Evolutionary conservation across 345 rosid genomes (phyloP).

Genomic region (Hibiscus tridactylites): DNA sequence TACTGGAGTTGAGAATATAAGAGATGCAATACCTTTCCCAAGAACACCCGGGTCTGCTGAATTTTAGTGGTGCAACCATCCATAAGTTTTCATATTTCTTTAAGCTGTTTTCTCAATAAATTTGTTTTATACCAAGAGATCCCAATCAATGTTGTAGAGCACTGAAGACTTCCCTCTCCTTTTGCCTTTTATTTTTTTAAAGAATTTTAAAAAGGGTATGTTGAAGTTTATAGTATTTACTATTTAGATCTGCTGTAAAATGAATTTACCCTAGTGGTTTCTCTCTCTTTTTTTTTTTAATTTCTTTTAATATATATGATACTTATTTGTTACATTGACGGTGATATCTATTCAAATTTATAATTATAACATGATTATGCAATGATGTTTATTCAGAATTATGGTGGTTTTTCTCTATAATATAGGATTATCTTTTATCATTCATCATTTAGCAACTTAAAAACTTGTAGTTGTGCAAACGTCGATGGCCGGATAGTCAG

Average conservation of each 20-base stretch:
- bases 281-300: not conserved
- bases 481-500: too few species aligned
- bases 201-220: not conserved
- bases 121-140: not conserved
- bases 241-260: not conserved
- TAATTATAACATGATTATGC: too few species aligned
- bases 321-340: too few species aligned
- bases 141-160: not conserved
- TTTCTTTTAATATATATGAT: too few species aligned
- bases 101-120: not conserved
- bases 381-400: too few species aligned
- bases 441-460: too few species aligned
- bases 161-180: not conserved
- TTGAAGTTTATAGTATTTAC: not conserved
- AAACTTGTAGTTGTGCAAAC: too few species aligned
- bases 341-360: too few species aligned
- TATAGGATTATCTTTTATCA: too few species aligned
- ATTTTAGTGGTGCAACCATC: constrained; percentile 26
- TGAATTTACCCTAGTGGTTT: not conserved
- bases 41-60: constrained; percentile 89
- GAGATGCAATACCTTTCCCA: constrained; percentile 94
- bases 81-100: not conserved
- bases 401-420: too few species aligned
- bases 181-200: not conserved
- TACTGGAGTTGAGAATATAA: constrained; percentile 84